Conservation (phyloP, 2,329 filamentous ascomycete genomes). For the Diaporthe caulivora region DNA sequence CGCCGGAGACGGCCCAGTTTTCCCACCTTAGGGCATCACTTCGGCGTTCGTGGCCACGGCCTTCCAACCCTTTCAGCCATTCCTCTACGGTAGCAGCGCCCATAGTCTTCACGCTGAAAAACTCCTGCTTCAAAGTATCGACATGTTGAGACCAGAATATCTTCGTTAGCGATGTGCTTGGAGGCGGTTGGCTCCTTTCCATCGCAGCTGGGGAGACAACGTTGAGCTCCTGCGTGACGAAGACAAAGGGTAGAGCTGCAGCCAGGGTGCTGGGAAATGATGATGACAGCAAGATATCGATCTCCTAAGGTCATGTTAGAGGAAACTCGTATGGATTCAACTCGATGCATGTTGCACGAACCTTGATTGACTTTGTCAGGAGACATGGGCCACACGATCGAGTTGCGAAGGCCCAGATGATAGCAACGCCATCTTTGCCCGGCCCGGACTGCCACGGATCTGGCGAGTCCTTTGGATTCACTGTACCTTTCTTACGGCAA, state of each 20-base stretch:
- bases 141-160: constrained; percentile 75
- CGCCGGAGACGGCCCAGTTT: constrained; percentile 72
- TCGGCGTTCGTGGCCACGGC: constrained; percentile 70
- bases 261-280: constrained; percentile 71
- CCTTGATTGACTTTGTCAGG: constrained; percentile 71
- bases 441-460: constrained; percentile 71
- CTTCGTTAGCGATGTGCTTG: constrained; percentile 69
- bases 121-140: constrained; percentile 71
- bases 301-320: constrained; percentile 66
- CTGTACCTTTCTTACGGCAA: constrained; percentile 63
- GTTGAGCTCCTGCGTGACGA: constrained; percentile 72
- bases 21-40: constrained; percentile 79
- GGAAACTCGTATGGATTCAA: not conserved
- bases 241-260: constrained; percentile 76
- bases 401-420: constrained; percentile 79
- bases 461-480: constrained; percentile 45
- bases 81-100: constrained; percentile 79
- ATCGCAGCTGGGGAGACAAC: constrained; percentile 69
- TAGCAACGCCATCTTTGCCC: constrained; percentile 69
- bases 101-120: constrained; percentile 73
- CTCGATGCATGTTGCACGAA: constrained; percentile 52
- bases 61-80: constrained; percentile 82
- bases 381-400: constrained; percentile 77
- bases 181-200: constrained; percentile 61
- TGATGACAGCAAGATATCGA: constrained; percentile 75